Evolutionary conservation across 129 eudicot genomes (phyloP), one percentile per base, ranked within the genome.

Genomic region (sunflower (Helianthus annuus)): DNA sequence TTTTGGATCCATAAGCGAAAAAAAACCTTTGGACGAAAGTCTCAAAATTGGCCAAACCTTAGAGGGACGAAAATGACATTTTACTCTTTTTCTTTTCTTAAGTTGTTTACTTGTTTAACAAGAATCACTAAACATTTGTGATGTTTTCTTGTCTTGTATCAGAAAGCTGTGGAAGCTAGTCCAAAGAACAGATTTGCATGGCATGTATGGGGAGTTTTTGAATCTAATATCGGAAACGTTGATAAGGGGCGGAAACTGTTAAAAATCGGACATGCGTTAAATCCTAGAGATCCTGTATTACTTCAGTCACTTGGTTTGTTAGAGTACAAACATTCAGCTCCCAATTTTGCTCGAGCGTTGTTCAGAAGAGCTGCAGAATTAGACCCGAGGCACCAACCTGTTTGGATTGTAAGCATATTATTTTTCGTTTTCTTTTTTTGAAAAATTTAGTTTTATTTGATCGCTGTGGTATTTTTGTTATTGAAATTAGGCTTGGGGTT

Each of bases 201-300:
- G 99, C 99, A 94, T 73, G 93, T 94, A 6, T 94, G 99, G 99
- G 99, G 96, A 68, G 88, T 88, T 64, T 94, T 90, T 76, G 99
- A 94, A 80, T 83, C 91, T 48, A 88, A 79, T 58, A 77, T 85
- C 24, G 97, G 94, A 19, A 84, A 88, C 39, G 62, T 90, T 69
- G 92, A 84, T 52, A 73, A 70, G 73, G 99, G 93, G 39, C 77
- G 97, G 65, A 94, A 94, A 69, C 93, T 94, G 66, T 55, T 94
- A 66, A 88, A 86, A 69, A 84, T 94, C 0, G 99, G 97, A 5
- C 93, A 94, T 62, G 88, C 90, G 40, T 83, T 94, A 67, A 94
- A 94, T 71, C 99, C 97, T 13, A 88, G 94, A 82, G 99, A 94
- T 78, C 97, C 99, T 22, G 99, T 90, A 63, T 89, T 94, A 61